phyloP scores from a whole-genome alignment of 2,329 filamentous ascomycete genomes.

The Aspergillus nomiae region DNA sequence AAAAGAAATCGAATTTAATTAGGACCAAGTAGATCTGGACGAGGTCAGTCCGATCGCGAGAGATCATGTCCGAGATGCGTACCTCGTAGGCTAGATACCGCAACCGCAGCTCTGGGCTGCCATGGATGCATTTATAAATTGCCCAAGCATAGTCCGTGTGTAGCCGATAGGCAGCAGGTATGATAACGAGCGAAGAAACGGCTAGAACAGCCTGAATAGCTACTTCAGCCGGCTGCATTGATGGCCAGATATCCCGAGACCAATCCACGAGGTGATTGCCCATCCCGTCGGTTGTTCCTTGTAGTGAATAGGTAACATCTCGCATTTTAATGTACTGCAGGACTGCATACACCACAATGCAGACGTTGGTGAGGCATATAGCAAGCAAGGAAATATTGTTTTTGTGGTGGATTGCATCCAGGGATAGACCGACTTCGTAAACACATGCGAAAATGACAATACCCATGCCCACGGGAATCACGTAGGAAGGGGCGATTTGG shows the following conservation, averaged over 20 bases:
- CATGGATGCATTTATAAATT: conserved; percentile 21
- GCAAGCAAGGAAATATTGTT: conserved; percentile 23
- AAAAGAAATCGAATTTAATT: conserved; percentile 20
- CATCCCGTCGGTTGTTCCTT: not conserved
- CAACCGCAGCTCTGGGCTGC: conserved; percentile 9
- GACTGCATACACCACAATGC: conserved; percentile 13
- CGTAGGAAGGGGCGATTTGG: not conserved
- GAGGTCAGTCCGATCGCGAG: not conserved
- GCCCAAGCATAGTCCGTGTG: conserved; percentile 23
- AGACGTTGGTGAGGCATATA: conserved; percentile 19
- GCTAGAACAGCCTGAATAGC: conserved; percentile 16
- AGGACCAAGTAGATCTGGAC: conserved; percentile 21
- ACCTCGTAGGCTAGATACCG: conserved; percentile 14
- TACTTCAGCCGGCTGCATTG: conserved; percentile 16
- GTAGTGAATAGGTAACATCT: not conserved
- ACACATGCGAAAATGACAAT: conserved; percentile 4
- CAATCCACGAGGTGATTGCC: conserved; percentile 13
- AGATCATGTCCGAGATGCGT: not conserved
- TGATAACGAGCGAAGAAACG: conserved; percentile 12
- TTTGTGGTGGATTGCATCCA: conserved; percentile 21
- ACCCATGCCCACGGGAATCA: not conserved
- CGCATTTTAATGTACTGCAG: conserved; percentile 18
- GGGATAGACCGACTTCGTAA: conserved; percentile 14
- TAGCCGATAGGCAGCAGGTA: conserved; percentile 17
- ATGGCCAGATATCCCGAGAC: conserved; percentile 12